Evolutionary conservation across 2,329 filamentous ascomycete genomes (phyloP), one percentile per base, ranked within the genome.

Genomic region (Raffaelea ambrosiae): DNA sequence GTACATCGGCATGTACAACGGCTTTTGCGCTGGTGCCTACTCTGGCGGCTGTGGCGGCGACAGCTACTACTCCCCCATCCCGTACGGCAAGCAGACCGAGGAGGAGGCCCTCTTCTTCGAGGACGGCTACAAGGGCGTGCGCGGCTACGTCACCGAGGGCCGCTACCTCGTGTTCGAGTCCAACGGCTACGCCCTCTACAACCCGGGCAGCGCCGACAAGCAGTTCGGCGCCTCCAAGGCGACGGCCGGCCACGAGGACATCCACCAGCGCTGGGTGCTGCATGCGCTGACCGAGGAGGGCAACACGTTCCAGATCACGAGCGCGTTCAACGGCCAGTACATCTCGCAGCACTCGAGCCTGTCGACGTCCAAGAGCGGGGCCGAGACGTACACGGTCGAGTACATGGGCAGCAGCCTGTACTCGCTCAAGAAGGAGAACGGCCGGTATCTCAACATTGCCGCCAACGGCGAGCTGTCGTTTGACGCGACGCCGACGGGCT

Each of bases 141-240:
- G 74, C 3, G 75, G 76, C 1, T 63, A 67, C 20, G 60, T 79
- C 22, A 77, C 73, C 5, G 75, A 79, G 55, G 76, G 75, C 11
- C 71, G 74, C 18, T 77, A 71, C 54, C 63, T 79, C 14, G 69
- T 71, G 4, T 71, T 78, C 47, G 73, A 76, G 55, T 59, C 62
- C 47, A 58, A 62, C 31, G 69, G 69, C n/a, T 61, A 57, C 18
- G 72, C 72, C 0, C 61, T 77, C 16, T 61, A 61, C 8, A 68
- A 66, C 46, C 48, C 57, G 4, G 58, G 13, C 10, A 23, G 19
- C 16, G 33, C 18, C 38, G 13, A 29, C 26, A 51, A 53, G 43
- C 44, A 52, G 49, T 49, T 54, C 44, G n/a, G 43, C 57, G 29
- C 61, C 49, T 41, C 53, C 51, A 19, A 51, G 26, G 61, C 63